phyloP scores from a whole-genome alignment of 352 stramenopile species.

The Globisporangium splendens region DNA sequence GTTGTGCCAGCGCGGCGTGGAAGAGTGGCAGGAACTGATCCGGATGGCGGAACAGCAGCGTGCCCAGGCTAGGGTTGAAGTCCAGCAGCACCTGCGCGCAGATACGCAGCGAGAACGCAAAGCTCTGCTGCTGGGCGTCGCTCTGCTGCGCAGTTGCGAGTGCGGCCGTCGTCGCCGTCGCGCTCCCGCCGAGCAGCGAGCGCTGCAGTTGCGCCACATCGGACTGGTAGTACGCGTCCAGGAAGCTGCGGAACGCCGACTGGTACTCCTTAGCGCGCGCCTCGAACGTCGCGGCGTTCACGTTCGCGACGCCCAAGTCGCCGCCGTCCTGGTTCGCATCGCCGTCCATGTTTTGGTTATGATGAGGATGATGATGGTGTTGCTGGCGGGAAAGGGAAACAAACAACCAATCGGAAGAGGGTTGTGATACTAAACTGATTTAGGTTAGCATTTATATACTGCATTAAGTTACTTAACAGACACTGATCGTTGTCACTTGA shows the following conservation, averaged over 20 bases:
- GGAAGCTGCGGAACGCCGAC: conserved; percentile 16
- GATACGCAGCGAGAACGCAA: conserved; percentile 47
- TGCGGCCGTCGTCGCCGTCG: neutral
- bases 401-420: too few species aligned
- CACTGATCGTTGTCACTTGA: too few species aligned
- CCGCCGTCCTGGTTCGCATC: conserved; percentile 5
- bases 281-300: conserved; percentile 17
- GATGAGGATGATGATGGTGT: too few species aligned
- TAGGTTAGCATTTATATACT: too few species aligned
- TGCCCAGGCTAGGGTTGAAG: conserved; percentile 70
- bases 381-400: too few species aligned
- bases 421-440: too few species aligned
- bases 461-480: too few species aligned
- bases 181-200: neutral
- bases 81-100: conserved; percentile 82
- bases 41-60: conserved; percentile 87
- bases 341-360: too few species aligned
- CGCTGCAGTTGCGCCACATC: conserved; percentile 10
- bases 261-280: conserved; percentile 17
- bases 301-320: conserved; percentile 11
- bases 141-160: neutral
- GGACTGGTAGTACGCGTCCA: conserved; percentile 11
- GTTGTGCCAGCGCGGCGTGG: conserved; percentile 72
- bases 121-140: conserved; percentile 25
- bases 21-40: conserved; percentile 86